These are phyloP conservation scores for Macrotyloma uniflorum DNA, from an alignment of 306 rosid species.

Conservation along the genomic window DNA sequence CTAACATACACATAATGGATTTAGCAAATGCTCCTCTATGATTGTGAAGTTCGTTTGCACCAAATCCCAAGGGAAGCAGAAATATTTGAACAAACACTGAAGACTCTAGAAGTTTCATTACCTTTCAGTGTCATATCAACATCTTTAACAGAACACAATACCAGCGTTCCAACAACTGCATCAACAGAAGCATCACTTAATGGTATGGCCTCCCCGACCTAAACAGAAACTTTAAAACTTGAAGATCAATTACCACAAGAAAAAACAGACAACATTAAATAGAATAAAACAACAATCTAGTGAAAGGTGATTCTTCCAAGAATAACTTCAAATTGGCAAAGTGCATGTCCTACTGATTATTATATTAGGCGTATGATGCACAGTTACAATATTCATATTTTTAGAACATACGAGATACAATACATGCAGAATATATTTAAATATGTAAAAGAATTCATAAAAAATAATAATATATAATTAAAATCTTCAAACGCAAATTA, in stretches of 20 bases:
- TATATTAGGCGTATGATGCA: not conserved
- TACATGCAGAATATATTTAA: not conserved
- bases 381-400: not conserved
- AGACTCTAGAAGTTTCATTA: slow-evolving; percentile 34
- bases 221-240: slow-evolving; percentile 35
- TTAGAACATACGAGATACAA: not conserved
- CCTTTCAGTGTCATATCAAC: slow-evolving; percentile 73
- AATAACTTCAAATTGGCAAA: not conserved
- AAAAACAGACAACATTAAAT: not conserved
- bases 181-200: slow-evolving; percentile 86
- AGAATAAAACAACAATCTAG: not conserved
- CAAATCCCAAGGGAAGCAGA: slow-evolving; percentile 11
- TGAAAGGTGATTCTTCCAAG: not conserved
- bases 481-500: not conserved
- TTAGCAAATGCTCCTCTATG: slow-evolving; percentile 21
- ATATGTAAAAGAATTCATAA: not conserved
- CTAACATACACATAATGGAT: not conserved
- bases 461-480: not conserved
- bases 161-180: slow-evolving; percentile 94
- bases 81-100: slow-evolving; percentile 15
- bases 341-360: not conserved
- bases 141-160: slow-evolving; percentile 87
- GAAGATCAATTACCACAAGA: slow-evolving; percentile 24
- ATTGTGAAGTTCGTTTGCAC: not conserved
- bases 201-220: slow-evolving; percentile 93